These are phyloP conservation scores for Wickerhamomyces hampshirensis DNA, from an alignment of 805 yeast species.

Conservation along the genomic window DNA sequence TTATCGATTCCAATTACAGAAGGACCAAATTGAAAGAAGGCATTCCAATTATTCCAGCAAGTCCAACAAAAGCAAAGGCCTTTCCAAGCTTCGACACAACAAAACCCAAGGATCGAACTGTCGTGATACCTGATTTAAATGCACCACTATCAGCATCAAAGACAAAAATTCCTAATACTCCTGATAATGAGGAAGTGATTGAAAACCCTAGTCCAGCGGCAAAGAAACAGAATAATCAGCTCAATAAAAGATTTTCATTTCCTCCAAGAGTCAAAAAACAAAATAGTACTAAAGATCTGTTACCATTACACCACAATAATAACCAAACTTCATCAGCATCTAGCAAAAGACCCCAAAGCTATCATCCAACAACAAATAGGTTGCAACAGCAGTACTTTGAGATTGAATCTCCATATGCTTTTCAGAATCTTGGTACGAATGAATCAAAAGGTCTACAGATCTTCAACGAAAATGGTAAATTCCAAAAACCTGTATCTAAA, in stretches of 20 bases:
- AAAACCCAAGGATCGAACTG: constrained; percentile 1
- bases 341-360: constrained; percentile 1
- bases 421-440: constrained; percentile 2
- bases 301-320: constrained; percentile 7
- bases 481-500: constrained; percentile 1
- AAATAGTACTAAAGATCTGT: constrained; percentile 4
- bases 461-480: constrained; percentile 4
- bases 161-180: neutral
- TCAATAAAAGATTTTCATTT: constrained; percentile 23
- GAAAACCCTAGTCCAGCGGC: constrained; percentile 25
- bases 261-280: constrained; percentile 13
- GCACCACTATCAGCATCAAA: neutral
- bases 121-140: constrained; percentile 7
- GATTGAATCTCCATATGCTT: too few species aligned
- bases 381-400: too few species aligned
- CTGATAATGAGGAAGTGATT: constrained; percentile 24
- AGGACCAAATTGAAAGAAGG: constrained; percentile 2
- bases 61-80: too few species aligned
- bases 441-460: constrained; percentile 7
- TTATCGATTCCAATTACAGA: constrained; percentile 8
- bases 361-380: neutral
- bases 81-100: too few species aligned
- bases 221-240: constrained; percentile 17
- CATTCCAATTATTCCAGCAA: neutral
- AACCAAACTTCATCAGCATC: constrained; percentile 2